Evolutionary conservation across 345 rosid species (phyloP).

Genomic region (Clarkia xantiana): DNA sequence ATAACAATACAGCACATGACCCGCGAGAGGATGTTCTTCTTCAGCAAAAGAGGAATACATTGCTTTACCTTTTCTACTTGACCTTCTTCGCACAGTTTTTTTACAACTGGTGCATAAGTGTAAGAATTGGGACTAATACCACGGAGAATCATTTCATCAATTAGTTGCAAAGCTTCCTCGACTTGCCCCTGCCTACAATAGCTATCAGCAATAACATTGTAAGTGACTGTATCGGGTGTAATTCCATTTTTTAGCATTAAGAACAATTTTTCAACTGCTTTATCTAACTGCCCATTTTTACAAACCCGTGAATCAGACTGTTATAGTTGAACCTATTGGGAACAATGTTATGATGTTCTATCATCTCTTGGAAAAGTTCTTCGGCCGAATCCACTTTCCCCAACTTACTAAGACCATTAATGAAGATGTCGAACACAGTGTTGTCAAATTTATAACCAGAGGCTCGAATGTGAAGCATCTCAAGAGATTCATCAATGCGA

Average conservation of each 20-base stretch:
- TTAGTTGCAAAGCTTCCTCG: conserved; percentile 26
- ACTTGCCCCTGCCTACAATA: conserved; percentile 18
- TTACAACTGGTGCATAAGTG: conserved; percentile 26
- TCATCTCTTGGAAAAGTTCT: conserved; percentile 27
- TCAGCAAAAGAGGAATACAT: conserved; percentile 37
- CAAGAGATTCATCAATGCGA: conserved; percentile 12
- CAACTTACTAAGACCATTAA: conserved; percentile 19
- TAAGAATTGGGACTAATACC: conserved; percentile 23
- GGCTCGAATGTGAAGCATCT: conserved; percentile 17
- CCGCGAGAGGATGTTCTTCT: conserved; percentile 24
- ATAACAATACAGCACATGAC: conserved; percentile 23
- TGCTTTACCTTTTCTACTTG: conserved; percentile 24
- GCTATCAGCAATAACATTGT: conserved; percentile 21
- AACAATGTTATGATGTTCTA: conserved; percentile 9
- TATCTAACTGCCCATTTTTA: conserved; percentile 22
- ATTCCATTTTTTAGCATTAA: conserved; percentile 24
- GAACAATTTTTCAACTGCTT: conserved; percentile 21
- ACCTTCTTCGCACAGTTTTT: conserved; percentile 22
- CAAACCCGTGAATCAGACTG: conserved; percentile 28
- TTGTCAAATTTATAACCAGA: conserved; percentile 23
- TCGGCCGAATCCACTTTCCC: conserved; percentile 30
- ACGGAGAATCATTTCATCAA: conserved; percentile 16
- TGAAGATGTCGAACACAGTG: conserved; percentile 21
- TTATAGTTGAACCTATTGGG: conserved; percentile 20
- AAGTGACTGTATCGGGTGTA: conserved; percentile 22